Conservation (phyloP, 2,329 filamentous ascomycete genomes). For the Teratosphaeriaceae sp. region DNA sequence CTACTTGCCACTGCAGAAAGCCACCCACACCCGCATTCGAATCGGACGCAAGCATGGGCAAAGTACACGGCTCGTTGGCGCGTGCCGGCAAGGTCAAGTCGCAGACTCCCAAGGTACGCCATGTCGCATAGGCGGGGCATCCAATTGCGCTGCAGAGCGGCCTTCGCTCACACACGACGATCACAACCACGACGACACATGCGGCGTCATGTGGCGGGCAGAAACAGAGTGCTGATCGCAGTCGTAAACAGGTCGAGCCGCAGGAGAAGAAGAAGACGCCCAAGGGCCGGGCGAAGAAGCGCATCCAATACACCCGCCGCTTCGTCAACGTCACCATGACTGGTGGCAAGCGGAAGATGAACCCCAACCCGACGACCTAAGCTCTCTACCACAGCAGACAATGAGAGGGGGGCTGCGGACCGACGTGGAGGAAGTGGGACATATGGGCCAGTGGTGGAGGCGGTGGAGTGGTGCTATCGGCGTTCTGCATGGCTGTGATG, state of each 20-base stretch:
- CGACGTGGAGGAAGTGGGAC: background rate
- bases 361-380: constrained; percentile 74
- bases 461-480: background rate
- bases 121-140: too few species aligned
- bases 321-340: constrained; percentile 98
- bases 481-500: background rate
- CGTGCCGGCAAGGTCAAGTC: constrained; percentile 98
- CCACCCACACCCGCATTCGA: constrained; percentile 5
- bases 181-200: too few species aligned
- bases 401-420: background rate
- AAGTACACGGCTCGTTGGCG: constrained; percentile 89
- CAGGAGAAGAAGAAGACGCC: constrained; percentile 96
- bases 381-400: background rate
- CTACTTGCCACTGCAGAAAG: constrained; percentile 1
- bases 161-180: too few species aligned
- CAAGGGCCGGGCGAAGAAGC: constrained; percentile 97
- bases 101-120: constrained; percentile 81
- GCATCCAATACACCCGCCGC: constrained; percentile 89
- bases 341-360: constrained; percentile 98
- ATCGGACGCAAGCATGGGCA: constrained; percentile 66
- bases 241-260: constrained; percentile 74
- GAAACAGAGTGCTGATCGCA: background rate
- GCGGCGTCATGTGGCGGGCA: too few species aligned
- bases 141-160: too few species aligned
- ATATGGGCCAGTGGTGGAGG: background rate